Evolutionary conservation across 148 eudicot species (phyloP), one percentile per base, ranked within the genome.

Genomic region (Vaccinium macrocarpon): DNA sequence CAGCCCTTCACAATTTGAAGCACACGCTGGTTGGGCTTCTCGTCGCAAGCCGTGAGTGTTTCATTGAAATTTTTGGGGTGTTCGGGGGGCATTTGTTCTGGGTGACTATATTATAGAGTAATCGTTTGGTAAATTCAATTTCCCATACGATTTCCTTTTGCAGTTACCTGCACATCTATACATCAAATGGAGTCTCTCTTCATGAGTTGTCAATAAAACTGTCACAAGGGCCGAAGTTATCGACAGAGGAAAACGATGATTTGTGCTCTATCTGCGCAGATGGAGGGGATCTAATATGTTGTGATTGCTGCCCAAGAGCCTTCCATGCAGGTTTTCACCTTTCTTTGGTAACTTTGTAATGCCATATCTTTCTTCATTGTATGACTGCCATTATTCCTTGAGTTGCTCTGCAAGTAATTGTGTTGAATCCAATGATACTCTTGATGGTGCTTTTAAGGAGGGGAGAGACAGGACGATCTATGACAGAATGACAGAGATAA

Each of bases 31-130:
- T 53, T 88, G 56, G 80, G 90, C 97, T 81, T 90, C 95, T 51
- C 96, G 98, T 71, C 90, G 95, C 71, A 95, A 95, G 84, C 99
- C 99, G 99, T 97, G 85, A 91, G 99, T 89, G 64, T n/a, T 75
- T 68, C 6, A 56, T 50, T 29, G 8, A 59, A 12, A 9, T 48
- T 12, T 80, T 74, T 61, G 11, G 72, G 84, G 50, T 52, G 14
- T 75, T 48, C 48, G 27, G 68, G 72, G n/a, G 46, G 46, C 53
- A 29, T 50, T 59, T 64, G 64, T 57, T 38, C 78, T 29, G n/a
- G 38, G 64, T 32, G 61, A 32, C 49, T 23, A 18, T 79, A 57
- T 57, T 16, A 16, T 79, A 0, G 66, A 59, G 66, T 19, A 38
- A 59, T 80, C 52, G 23, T 35, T 80, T 14, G 48, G 8, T 32